Base-by-base conservation (phyloP, 2,329 filamentous ascomycete genomes). In the Lizonia empirigonia region DNA sequence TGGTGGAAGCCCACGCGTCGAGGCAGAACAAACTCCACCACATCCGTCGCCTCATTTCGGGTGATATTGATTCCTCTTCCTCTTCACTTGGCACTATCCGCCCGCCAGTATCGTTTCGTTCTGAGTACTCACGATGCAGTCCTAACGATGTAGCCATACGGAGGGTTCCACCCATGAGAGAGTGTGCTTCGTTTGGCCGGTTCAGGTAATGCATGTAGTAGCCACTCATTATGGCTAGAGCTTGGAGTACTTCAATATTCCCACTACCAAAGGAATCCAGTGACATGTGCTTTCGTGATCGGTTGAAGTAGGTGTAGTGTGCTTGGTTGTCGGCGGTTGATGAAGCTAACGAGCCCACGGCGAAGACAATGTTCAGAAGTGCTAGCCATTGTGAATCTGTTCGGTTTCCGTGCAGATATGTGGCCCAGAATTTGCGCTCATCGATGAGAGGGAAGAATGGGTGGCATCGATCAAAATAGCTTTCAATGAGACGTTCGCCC, bases 131-230 rank as follows among this genome's bases (percentile, higher is more conserved):
- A 42, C 87, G 81, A 69, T 91, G 88, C 13, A 91, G 74, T 1
- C 88, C 88, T 22, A 91, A 77, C 1, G 86, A 85, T 53, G 85
- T 88, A n/a, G 88, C 87, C 82, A 91, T 88, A 46, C 88, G 80
- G 47, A 90, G 78, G 3, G 86, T 85, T 2, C 86, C 87, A 15
- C 88, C 88, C 64, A 88, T 82, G 8, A 91, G 78, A 19, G 86
- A 84, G 66, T 89, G 89, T 13, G 87, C 88, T 77, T 90, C 87
- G 65, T 90, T 90, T 1, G 88, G 88, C 16, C 87, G 81, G 72
- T 90, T 90, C 62, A 88, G 84, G 64, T 91, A 91, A 70, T 91
- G 88, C 48, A 90, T 82, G 67, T 91, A 91, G 74, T 85, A 89
- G 22, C 88, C 88, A 32, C 87, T 87, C 62, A 90, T 84, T 20